A percentile compares a stretch with the other conserved stretches of the same genome.
phyloP scores from a whole-genome alignment of 306 rosid species.

The Vachellia pachyceras region DNA sequence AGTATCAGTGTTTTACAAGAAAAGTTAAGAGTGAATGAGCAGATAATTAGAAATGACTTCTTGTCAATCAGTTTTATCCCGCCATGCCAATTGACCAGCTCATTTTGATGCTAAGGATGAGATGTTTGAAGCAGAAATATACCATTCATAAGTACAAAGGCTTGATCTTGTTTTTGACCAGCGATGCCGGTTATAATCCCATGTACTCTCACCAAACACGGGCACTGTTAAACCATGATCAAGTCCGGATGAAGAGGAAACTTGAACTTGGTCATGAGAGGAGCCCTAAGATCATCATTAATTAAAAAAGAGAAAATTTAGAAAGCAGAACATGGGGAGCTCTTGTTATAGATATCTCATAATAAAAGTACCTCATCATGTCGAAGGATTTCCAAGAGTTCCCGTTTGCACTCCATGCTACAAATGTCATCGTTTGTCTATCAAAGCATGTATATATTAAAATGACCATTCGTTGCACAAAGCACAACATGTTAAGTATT shows the following conservation, averaged over 20 bases:
- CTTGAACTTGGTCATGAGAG: slow-evolving; percentile 41
- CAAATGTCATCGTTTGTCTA: slow-evolving; percentile 88
- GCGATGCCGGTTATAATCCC: slow-evolving; percentile 74
- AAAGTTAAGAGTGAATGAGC: slow-evolving; percentile 19
- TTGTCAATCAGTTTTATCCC: slow-evolving; percentile 17
- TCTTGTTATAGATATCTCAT: slow-evolving; percentile 7
- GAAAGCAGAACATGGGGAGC: slow-evolving; percentile 13
- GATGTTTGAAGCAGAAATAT: slow-evolving; percentile 36
- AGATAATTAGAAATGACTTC: slow-evolving; percentile 27
- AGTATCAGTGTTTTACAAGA: background rate
- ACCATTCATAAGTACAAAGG: slow-evolving; percentile 89
- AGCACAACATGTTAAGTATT: slow-evolving; percentile 9
- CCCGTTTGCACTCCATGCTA: slow-evolving; percentile 87
- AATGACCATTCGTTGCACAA: slow-evolving; percentile 2
- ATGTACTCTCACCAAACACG: slow-evolving; percentile 64
- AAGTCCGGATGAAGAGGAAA: slow-evolving; percentile 45
- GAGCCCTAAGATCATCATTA: slow-evolving; percentile 48
- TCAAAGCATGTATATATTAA: slow-evolving; percentile 39
- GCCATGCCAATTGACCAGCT: slow-evolving; percentile 25
- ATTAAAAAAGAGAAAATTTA: slow-evolving; percentile 18
- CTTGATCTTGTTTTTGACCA: slow-evolving; percentile 73
- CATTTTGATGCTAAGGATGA: slow-evolving; percentile 13
- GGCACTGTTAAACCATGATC: slow-evolving; percentile 47
- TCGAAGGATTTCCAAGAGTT: slow-evolving; percentile 63
- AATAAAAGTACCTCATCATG: slow-evolving; percentile 48